phyloP scores from a whole-genome alignment of 176 grass and related monocot species.

The Triticum turgidum region DNA sequence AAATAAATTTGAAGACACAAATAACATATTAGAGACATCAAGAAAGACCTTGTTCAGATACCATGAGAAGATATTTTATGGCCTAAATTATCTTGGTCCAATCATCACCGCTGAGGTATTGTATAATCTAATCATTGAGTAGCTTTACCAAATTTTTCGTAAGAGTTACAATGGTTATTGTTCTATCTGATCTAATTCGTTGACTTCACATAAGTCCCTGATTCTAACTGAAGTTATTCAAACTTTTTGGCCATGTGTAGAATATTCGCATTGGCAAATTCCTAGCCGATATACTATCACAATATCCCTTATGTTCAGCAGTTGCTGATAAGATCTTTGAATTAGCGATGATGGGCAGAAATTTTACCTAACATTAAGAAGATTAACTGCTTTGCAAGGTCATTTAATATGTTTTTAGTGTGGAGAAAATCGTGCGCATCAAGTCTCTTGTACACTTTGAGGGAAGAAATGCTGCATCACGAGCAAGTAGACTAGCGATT shows the following conservation, averaged over 20 bases:
- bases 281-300: background rate
- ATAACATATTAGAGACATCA: slow-evolving; percentile 51
- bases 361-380: background rate
- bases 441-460: background rate
- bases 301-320: background rate
- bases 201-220: slow-evolving; percentile 5
- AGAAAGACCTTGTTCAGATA: slow-evolving; percentile 47
- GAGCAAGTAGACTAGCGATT: background rate
- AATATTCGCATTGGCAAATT: background rate
- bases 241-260: slow-evolving; percentile 2
- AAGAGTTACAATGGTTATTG: slow-evolving; percentile 19
- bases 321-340: slow-evolving; percentile 1
- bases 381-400: slow-evolving; percentile 8
- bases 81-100: slow-evolving; percentile 51
- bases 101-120: slow-evolving; percentile 54
- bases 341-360: background rate
- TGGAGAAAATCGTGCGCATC: background rate
- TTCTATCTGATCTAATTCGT: slow-evolving; percentile 17
- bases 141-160: background rate
- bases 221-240: background rate
- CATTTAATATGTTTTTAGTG: background rate
- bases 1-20: slow-evolving; percentile 64
- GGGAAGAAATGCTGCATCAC: slow-evolving; percentile 5
- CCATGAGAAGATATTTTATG: slow-evolving; percentile 58
- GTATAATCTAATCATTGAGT: background rate